A percentile compares a stretch with the other conserved stretches of the same genome.
Conservation (phyloP, 805 yeast genomes). For the Suhomyces sp. region DNA sequence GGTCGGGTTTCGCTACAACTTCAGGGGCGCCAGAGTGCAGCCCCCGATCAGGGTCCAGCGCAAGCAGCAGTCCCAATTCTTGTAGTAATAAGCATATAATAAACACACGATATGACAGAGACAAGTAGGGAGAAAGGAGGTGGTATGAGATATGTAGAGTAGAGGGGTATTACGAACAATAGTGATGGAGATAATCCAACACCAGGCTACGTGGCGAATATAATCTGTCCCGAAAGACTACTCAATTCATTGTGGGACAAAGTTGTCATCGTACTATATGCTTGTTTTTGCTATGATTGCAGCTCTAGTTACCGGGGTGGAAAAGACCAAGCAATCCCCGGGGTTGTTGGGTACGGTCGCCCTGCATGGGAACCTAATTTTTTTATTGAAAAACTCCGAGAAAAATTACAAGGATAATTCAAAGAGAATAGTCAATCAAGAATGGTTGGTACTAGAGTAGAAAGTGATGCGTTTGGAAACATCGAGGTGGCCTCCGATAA, state of each 20-base stretch:
- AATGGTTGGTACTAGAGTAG: constrained; percentile 21
- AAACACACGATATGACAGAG: neutral
- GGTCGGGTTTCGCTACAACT: constrained; percentile 73
- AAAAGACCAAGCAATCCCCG: neutral
- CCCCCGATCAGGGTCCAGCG: constrained; percentile 33
- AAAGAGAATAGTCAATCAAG: neutral
- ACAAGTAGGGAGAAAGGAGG: neutral
- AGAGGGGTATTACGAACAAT: neutral
- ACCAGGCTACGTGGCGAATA: no score
- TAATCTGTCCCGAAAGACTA: no score
- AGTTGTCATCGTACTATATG: no score
- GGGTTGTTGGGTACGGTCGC: neutral
- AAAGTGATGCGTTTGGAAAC: constrained; percentile 40
- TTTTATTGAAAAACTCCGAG: neutral
- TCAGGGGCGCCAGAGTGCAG: constrained; percentile 66
- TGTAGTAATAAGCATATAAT: neutral
- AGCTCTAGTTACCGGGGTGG: neutral
- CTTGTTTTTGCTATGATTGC: neutral
- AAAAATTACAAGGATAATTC: neutral
- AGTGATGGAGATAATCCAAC: neutral
- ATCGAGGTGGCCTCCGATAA: constrained; percentile 32
- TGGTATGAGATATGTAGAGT: neutral
- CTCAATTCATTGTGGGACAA: no score
- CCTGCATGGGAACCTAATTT: neutral
- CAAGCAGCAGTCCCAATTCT: constrained; percentile 13